Conservation (phyloP, 148 eudicot species). For the Cornus kousa region DNA sequence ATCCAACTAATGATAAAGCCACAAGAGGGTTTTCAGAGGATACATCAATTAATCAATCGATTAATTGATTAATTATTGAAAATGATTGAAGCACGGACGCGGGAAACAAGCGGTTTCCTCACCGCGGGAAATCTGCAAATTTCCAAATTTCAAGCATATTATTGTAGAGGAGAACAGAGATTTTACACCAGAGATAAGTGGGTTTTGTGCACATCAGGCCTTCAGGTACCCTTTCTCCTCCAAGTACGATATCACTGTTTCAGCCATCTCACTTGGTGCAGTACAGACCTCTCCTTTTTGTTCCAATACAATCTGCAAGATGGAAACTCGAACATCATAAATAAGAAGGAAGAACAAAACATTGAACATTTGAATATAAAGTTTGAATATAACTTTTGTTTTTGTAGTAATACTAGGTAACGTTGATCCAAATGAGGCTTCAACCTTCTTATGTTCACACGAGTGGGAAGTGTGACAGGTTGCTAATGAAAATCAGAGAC, state of each 20-base stretch:
- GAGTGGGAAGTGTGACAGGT: background rate
- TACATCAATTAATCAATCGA: background rate
- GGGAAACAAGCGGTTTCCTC: constrained; percentile 36
- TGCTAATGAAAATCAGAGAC: background rate
- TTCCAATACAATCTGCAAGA: constrained; percentile 64
- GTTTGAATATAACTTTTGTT: background rate
- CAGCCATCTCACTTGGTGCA: constrained; percentile 71
- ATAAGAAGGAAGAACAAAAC: background rate
- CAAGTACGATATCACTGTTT: constrained; percentile 64
- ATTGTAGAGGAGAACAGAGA: background rate
- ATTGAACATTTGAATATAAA: background rate
- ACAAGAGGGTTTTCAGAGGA: background rate
- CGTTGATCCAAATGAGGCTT: background rate
- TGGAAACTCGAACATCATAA: background rate
- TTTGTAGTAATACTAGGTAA: background rate
- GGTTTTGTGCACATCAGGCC: constrained; percentile 27
- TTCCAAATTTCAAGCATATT: background rate
- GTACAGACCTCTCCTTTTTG: constrained; percentile 51
- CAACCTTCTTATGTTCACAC: background rate
- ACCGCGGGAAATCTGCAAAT: background rate
- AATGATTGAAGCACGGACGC: background rate
- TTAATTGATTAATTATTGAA: background rate
- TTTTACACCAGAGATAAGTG: background rate
- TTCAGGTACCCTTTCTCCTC: constrained; percentile 71
- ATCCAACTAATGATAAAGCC: background rate